Evolutionary conservation across 306 rosid genomes (phyloP), one percentile per base, ranked within the genome.

Genomic region (Clitoria ternatea): DNA sequence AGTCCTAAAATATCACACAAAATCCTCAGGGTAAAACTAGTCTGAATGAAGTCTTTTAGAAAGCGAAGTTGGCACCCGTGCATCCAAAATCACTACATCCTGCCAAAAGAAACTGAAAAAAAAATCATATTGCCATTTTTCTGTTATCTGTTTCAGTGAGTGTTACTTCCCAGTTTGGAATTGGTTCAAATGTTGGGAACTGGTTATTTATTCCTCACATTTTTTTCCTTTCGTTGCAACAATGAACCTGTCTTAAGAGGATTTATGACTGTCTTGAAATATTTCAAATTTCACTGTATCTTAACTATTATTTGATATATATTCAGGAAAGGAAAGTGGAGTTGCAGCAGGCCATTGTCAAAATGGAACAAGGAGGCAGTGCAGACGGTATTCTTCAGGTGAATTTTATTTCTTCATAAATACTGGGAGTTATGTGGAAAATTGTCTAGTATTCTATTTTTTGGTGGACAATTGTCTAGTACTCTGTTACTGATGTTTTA

Each of bases 361-460:
- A 85, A 83, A 90, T 93, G 85, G 94, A 82, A 44, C 97, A 90
- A 76, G 98, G 98, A 81, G 98, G 98, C 72, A 93, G 98, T 73
- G 86, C 90, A 3, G 97, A 93, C 79, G 98, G 98, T 77, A 92
- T 92, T 72, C 98, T 93, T 85, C 98, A 93, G 97, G 98, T 93
- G 66, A 61, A 65, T 47, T 70, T 49, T 72, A 29, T 53, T 56
- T 52, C 9, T 54, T 61, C 33, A 59, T 55, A 69, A 49, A 61
- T 66, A 32, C 52, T 2, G 13, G n/a, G 15, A 33, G 36, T 72
- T 77, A 68, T 40, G 0, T 56, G 56, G 42, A 48, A 57, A 61
- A 26, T 62, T 60, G 61, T 81, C 54, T 57, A 42, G 68, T 59
- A 56, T 71, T 73, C 35, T 44, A 45, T 74, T 44, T n/a, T n/a